Base-by-base conservation (phyloP, 2,329 filamentous ascomycete genomes). In the Ascocoryne sarcoides region DNA sequence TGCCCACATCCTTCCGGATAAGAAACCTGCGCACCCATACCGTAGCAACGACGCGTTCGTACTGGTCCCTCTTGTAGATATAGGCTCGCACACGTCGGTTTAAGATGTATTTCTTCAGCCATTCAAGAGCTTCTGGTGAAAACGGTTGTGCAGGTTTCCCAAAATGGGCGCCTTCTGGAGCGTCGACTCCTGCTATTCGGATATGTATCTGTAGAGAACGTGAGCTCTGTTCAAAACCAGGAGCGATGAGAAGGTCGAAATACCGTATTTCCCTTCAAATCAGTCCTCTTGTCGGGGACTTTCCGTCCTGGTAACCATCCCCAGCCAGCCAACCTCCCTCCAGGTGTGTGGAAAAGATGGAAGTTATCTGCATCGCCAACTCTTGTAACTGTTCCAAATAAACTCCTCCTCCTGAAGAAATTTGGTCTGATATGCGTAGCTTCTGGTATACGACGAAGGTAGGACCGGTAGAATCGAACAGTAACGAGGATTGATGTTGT, bases 361-460 rank as follows among this genome's bases (percentile, higher is more conserved):
- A 98, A 95, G 59, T 90, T 90, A 63, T 98, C 92, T 3, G 88
- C 93, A 70, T 98, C 92, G 31, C 93, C 92, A 17, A 98, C 92
- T 52, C 84, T 88, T 10, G 90, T 95, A 31, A 96, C 92, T 46
- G 75, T 75, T 10, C 92, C 92, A 53, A 90, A 83, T 31, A 98
- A 59, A 51, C 77, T 89, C 52, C 84, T 74, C 45, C 70, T 79
- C 33, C 84, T 77, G 59, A 90, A 90, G 58, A 81, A 82, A 9
- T 70, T 67, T 2, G 86, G 83, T 35, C 78, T 77, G 51, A 98
- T 82, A 58, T 88, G 74, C 17, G 75, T 70, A 26, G 85, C 76
- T 41, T 78, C 81, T 3, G 88, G 88, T 42, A 96, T 86, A 38
- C 92, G 84, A 26, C 87, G 82, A 36, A 98, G 68, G 59, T 89